Conservation (phyloP, 495 filamentous ascomycete species). For the Immersiella caudata region DNA sequence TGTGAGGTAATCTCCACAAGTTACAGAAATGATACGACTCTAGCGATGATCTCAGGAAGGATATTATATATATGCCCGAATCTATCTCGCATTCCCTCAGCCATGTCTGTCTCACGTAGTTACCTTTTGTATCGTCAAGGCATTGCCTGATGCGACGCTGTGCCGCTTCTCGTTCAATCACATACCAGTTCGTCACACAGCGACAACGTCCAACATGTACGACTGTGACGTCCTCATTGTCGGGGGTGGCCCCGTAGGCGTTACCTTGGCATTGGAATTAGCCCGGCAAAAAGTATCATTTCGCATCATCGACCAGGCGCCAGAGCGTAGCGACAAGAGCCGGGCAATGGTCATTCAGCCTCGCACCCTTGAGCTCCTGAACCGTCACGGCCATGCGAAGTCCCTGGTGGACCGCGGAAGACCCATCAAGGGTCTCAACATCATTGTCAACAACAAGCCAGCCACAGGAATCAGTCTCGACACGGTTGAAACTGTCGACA, state of each 20-base stretch:
- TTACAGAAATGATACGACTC: background rate
- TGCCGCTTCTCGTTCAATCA: background rate
- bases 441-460: conserved; percentile 38
- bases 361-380: conserved; percentile 50
- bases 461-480: conserved; percentile 31
- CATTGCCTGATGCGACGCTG: background rate
- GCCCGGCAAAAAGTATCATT: conserved; percentile 42
- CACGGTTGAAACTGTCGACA: conserved; percentile 37
- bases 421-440: conserved; percentile 32
- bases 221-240: conserved; percentile 42
- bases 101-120: background rate
- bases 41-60: background rate
- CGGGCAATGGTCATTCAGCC: conserved; percentile 50
- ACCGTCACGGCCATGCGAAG: conserved; percentile 44
- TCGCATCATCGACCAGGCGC: conserved; percentile 45
- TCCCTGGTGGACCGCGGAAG: conserved; percentile 34
- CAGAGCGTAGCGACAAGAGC: conserved; percentile 43
- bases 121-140: background rate
- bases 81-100: background rate
- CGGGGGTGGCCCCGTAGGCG: conserved; percentile 41
- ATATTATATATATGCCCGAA: background rate
- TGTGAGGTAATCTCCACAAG: background rate
- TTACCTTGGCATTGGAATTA: conserved; percentile 40
- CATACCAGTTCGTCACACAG: background rate
- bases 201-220: conserved; percentile 19